Conservation (phyloP, 2,329 filamentous ascomycete genomes). For the Aspergillus niger region DNA sequence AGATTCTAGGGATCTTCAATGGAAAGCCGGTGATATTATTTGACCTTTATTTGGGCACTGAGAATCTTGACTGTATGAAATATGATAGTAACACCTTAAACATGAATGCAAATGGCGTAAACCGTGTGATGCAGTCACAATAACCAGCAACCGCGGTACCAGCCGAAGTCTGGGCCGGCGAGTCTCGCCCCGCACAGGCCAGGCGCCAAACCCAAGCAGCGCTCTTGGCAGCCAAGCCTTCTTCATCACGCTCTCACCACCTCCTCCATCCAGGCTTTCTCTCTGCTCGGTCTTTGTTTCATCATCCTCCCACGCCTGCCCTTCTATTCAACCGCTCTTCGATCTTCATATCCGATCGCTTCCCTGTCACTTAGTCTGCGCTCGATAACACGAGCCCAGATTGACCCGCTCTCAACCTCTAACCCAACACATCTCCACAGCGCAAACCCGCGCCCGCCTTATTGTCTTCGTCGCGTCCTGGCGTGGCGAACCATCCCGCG, state of each 20-base stretch:
- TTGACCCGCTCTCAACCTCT: neutral
- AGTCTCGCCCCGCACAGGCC: constrained; percentile 19
- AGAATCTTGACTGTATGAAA: neutral
- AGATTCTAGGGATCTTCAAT: constrained; percentile 3
- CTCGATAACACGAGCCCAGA: neutral
- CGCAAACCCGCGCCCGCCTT: neutral
- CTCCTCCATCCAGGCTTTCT: neutral
- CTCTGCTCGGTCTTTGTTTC: constrained; percentile 16
- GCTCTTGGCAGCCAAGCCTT: constrained; percentile 20
- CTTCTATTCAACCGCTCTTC: constrained; percentile 1
- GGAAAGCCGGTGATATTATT: neutral
- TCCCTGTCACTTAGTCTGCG: neutral
- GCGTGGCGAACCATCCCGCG: constrained; percentile 10
- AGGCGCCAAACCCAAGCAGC: constrained; percentile 12
- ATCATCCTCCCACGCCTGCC: constrained; percentile 16
- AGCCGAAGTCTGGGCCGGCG: constrained; percentile 11
- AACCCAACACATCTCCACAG: neutral
- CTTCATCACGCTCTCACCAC: constrained; percentile 9
- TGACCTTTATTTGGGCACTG: neutral
- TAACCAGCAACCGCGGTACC: neutral
- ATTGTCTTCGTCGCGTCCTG: constrained; percentile 14
- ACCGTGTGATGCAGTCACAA: neutral
- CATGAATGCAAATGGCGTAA: too few relatives aligned
- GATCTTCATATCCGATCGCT: neutral
- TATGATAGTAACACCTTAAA: neutral